Base-by-base conservation (phyloP, 2,329 filamentous ascomycete genomes). In the Lachnellula arida region DNA sequence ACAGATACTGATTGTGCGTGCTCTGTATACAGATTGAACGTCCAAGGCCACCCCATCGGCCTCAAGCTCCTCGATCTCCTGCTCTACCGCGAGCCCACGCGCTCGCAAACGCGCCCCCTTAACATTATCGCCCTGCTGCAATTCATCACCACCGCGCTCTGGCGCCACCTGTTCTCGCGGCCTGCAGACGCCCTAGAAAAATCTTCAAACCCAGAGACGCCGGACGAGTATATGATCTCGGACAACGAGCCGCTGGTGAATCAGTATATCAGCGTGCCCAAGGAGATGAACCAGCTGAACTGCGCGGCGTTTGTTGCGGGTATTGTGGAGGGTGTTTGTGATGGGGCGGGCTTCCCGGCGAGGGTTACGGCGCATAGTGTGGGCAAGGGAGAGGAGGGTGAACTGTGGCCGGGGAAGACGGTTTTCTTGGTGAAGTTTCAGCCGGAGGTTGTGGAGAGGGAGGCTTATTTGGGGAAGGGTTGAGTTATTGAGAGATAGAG, bases 241-340 rank as follows among this genome's bases (percentile, higher is more conserved):
- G 94, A 99, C 75, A 97, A 99, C 74, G 94, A 97, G 71, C 94
- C 94, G 22, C 80, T 97, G 50, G 93, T 97, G 40, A 97, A 97
- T 74, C 87, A 88, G 60, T 97, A 94, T 75, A 88, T 99, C 69
- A 91, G 86, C 66, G 88, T 97, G 52, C 94, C 94, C 15, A 88
- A 88, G 68, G 94, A 99, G 75, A 96, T 99, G 89, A 91, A 83
- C 74, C 89, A 94, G 81, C 80, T 99, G 68, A 97, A 97, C 73
- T 97, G 93, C 73, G 94, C 93, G 17, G 94, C 94, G 9, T 99
- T 89, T 70, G 91, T 96, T 19, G 94, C 94, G 0, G 94, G 94
- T 17, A 88, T 99, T 60, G 86, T 99, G 55, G 94, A 99, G 79
- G 94, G 94, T 22, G 86, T 96, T 11, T 96, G 94, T 73, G 94